Percentiles rank a stretch among this genome's conserved stretches.
Evolutionary conservation across 306 rosid genomes (phyloP).

Genomic region (Dicorynia guianensis): DNA sequence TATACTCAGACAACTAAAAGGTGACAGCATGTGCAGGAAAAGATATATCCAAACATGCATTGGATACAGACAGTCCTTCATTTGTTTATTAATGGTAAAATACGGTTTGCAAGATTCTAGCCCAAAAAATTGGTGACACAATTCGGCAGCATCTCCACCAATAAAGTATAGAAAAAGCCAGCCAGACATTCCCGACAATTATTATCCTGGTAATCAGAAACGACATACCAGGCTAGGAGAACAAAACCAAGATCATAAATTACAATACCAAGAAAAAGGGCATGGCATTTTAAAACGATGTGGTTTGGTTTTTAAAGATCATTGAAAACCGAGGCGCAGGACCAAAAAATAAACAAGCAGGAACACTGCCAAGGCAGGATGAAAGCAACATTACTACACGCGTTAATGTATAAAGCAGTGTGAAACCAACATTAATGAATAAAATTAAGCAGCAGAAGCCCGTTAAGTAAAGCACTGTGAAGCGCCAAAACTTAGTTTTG

Average conservation of each 20-base stretch:
- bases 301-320: no score
- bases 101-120: constrained; percentile 43
- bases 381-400: neutral
- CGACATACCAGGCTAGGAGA: constrained; percentile 21
- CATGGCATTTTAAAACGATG: neutral
- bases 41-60: constrained; percentile 50
- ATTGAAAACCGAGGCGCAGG: no score
- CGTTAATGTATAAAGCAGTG: no score
- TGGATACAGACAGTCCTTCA: constrained; percentile 60
- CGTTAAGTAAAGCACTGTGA: neutral
- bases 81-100: constrained; percentile 48
- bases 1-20: constrained; percentile 43
- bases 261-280: neutral
- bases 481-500: no score
- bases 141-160: constrained; percentile 26
- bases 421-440: neutral
- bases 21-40: constrained; percentile 59
- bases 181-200: constrained; percentile 25
- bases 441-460: constrained; percentile 23
- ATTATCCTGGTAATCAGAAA: constrained; percentile 37
- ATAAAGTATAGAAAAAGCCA: constrained; percentile 20
- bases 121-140: constrained; percentile 45
- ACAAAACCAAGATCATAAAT: neutral
- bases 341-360: no score
- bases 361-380: neutral